Evolutionary conservation across 345 rosid genomes (phyloP).

Genomic region (Toxicodendron radicans): DNA sequence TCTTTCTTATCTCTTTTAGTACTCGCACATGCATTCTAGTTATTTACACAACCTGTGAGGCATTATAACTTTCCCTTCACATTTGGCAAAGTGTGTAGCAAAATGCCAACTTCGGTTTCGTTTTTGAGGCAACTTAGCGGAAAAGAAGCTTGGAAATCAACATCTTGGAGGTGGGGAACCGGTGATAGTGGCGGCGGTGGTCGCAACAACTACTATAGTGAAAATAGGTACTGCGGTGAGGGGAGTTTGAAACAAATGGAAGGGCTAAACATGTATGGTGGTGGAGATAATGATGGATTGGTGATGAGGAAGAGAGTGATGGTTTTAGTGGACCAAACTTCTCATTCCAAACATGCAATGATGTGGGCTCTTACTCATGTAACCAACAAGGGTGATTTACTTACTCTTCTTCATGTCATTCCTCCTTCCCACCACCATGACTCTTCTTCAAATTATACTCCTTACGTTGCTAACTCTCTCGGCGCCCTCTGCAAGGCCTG

Average conservation of each 20-base stretch:
- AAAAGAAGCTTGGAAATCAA: slow-evolving; percentile 58
- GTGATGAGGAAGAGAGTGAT: slow-evolving; percentile 75
- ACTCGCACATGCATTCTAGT: background rate
- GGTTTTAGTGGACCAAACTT: slow-evolving; percentile 83
- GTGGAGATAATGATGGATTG: slow-evolving; percentile 32
- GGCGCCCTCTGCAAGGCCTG: slow-evolving; percentile 91
- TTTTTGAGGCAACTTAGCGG: slow-evolving; percentile 60
- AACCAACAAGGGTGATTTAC: slow-evolving; percentile 71
- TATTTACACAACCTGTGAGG: background rate
- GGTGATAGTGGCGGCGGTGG: background rate
- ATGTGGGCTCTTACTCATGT: slow-evolving; percentile 97
- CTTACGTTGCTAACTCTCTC: slow-evolving; percentile 65
- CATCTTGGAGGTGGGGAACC: slow-evolving; percentile 58
- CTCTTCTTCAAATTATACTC: slow-evolving; percentile 41
- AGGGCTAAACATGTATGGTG: slow-evolving; percentile 37
- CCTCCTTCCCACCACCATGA: slow-evolving; percentile 35
- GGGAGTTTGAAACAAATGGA: slow-evolving; percentile 50
- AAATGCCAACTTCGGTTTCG: slow-evolving; percentile 45
- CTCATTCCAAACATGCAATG: slow-evolving; percentile 89
- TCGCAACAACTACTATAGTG: slow-evolving; percentile 16
- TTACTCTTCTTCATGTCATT: slow-evolving; percentile 73
- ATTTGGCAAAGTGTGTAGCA: background rate
- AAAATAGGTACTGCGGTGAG: slow-evolving; percentile 22
- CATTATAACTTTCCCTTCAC: background rate
- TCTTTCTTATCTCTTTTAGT: background rate